Evolutionary conservation across 306 rosid genomes (phyloP), one percentile per base, ranked within the genome.

Genomic region (Acmispon strigosus): DNA sequence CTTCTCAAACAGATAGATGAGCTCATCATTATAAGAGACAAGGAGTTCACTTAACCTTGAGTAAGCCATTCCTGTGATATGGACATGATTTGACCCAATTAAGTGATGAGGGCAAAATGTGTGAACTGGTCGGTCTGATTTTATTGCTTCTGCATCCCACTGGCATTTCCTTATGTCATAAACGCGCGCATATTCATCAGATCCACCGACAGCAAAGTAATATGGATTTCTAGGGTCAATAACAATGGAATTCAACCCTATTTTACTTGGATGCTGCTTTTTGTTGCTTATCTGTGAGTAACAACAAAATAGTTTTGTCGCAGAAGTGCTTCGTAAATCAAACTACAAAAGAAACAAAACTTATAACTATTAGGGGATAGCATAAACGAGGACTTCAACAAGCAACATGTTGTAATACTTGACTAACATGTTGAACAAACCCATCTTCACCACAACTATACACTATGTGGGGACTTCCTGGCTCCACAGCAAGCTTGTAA

Each of bases 371-470:
- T 55, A 5, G 69, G 47, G 48, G 39, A 80, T 56, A 56, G 73
- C 59, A 64, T 76, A 53, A 78, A 83, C 34, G 73, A 67, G 49
- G 69, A 68, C 68, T 29, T 78, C 76, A 78, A 58, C 44, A 56
- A 34, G 71, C n/a, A n/a, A n/a, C n/a, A n/a, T n/a, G 78, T 27
- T 42, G 70, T 78, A 66, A 72, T 34, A 54, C 49, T 76, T 45
- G 45, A 78, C 89, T 80, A 76, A 87, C 92, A 81, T 85, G 89
- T 72, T 81, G 92, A 50, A 83, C 16, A 70, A 69, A 67, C 67
- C 92, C 89, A 63, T 87, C 92, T 85, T 78, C 88, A 19, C 89
- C 88, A 20, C 85, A 81, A 66, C 92, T 87, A 65, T 87, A 87
- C 44, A 87, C 41, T 57, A 81, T 71, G 73, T 83, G 69, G 15